A percentile compares a stretch with the other conserved stretches of the same genome.
Conservation (phyloP, 2,329 filamentous ascomycete genomes). For the Xylariaceae sp. region DNA sequence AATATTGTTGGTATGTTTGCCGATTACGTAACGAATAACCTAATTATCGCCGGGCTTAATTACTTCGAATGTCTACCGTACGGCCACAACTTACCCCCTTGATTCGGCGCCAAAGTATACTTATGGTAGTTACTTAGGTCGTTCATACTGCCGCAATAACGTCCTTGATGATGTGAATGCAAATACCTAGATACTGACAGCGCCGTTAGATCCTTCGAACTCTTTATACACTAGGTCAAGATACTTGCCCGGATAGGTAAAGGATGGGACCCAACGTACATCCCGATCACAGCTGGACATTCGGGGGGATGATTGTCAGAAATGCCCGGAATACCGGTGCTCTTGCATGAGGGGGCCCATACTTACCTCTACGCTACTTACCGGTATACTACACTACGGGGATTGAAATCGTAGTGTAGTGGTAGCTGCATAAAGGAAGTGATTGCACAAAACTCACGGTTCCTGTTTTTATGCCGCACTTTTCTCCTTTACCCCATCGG, state of each 20-base stretch:
- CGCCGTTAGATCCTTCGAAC: background rate
- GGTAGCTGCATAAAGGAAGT: too few species aligned
- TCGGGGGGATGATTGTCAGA: background rate
- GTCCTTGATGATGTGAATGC: background rate
- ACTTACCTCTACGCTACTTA: too few species aligned
- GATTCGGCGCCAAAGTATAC: background rate
- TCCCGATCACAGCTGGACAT: background rate
- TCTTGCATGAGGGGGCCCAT: background rate
- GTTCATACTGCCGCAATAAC: background rate
- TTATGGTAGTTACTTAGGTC: too few species aligned
- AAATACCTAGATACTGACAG: background rate
- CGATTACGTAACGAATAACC: background rate
- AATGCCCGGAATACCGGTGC: background rate
- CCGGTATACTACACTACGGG: too few species aligned
- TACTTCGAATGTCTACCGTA: background rate
- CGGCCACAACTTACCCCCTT: too few species aligned
- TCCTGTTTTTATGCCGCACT: too few species aligned
- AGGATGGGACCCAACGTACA: background rate
- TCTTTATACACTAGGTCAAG: background rate
- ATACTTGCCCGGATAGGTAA: background rate
- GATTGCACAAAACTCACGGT: too few species aligned
- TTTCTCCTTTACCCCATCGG: too few species aligned
- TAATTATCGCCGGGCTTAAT: background rate
- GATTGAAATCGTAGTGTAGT: too few species aligned
- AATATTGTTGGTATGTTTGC: background rate